A percentile compares a stretch with the other conserved stretches of the same genome.
These are phyloP conservation scores for Cyclotella atomus DNA, from an alignment of 108 stramenopile genomes.

Conservation along the genomic window DNA sequence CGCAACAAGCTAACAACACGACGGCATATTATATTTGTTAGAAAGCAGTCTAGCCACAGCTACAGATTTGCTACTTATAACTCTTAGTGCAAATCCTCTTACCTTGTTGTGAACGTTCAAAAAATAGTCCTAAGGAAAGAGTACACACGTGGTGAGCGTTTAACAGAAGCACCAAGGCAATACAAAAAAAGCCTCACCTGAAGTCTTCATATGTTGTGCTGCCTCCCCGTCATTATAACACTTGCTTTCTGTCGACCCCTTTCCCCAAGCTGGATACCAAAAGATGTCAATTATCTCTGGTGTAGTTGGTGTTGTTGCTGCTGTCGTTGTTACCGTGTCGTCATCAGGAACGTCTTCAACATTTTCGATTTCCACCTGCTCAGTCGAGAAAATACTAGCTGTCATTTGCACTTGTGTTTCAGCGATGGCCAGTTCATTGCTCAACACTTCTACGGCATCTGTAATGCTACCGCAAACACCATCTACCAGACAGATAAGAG, in stretches of 20 bases:
- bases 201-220: neutral
- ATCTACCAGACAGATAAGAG: conserved; percentile 23
- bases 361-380: neutral
- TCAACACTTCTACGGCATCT: neutral
- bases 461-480: conserved; percentile 20
- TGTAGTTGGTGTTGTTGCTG: neutral
- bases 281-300: neutral
- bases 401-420: conserved; percentile 1
- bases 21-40: neutral
- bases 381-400: neutral
- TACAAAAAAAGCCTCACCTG: neutral
- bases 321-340: neutral
- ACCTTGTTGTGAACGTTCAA: neutral
- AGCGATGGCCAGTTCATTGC: conserved; percentile 8
- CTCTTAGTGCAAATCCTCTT: too few relatives aligned
- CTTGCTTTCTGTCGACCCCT: neutral
- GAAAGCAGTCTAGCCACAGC: neutral
- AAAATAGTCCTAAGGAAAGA: neutral
- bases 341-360: neutral
- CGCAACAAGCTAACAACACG: too few relatives aligned
- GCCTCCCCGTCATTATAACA: neutral
- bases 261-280: conserved; percentile 6
- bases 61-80: neutral
- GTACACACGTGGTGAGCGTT: neutral
- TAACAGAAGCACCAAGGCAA: neutral